Evolutionary conservation across 805 yeast species (phyloP).

Genomic region (Candida sonorensis): DNA sequence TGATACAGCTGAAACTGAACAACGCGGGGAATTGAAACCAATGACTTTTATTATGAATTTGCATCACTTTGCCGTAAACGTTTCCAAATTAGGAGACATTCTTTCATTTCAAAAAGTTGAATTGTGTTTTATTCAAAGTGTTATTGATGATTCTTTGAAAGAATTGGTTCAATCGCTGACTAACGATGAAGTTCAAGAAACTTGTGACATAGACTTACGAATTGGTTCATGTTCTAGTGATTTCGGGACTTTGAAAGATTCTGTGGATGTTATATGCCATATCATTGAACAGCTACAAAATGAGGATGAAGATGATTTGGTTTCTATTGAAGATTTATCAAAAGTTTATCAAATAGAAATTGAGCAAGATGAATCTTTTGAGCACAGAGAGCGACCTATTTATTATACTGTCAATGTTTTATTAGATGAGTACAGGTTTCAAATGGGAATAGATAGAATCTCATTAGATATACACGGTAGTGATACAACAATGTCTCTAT

Average conservation of each 20-base stretch:
- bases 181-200: conserved; percentile 11
- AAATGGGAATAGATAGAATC: conserved; percentile 18
- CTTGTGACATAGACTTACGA: conserved; percentile 14
- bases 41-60: conserved; percentile 7
- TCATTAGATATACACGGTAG: conserved; percentile 13
- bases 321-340: background rate
- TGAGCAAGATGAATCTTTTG: background rate
- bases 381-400: conserved; percentile 4
- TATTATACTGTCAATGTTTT: conserved; percentile 14
- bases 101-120: too few species aligned
- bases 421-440: conserved; percentile 14
- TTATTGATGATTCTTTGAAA: conserved; percentile 8
- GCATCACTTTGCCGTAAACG: too few species aligned
- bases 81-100: too few species aligned
- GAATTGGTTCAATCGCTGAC: conserved; percentile 11
- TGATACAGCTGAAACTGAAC: conserved; percentile 16
- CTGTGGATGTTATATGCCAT: conserved; percentile 2
- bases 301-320: too few species aligned
- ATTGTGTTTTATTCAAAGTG: conserved; percentile 7
- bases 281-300: conserved; percentile 3
- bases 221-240: conserved; percentile 12
- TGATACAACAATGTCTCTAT: conserved; percentile 9
- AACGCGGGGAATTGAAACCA: background rate
- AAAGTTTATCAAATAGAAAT: background rate
- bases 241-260: conserved; percentile 5